Evolutionary conservation across 2,329 filamentous ascomycete genomes (phyloP).

Genomic region (Aspergillus melleus): DNA sequence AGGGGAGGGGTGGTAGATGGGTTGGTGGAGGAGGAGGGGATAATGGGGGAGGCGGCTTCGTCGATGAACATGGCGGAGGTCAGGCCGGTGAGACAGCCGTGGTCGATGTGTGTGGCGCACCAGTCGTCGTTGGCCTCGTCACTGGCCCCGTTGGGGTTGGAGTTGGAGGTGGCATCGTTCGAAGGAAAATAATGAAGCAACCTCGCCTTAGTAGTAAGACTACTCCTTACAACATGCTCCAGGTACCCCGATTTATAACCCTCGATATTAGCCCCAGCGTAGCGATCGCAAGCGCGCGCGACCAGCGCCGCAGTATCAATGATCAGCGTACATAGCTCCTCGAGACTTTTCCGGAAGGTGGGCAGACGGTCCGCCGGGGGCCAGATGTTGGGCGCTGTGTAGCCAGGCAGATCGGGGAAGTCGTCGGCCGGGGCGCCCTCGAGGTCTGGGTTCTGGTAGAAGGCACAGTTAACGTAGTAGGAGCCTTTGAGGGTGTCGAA

Average conservation of each 20-base stretch:
- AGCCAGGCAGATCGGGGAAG: conserved; percentile 70
- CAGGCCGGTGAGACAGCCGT: conserved; percentile 89
- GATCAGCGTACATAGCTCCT: conserved; percentile 76
- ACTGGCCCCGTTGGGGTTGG: conserved; percentile 2
- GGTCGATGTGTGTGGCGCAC: conserved; percentile 79
- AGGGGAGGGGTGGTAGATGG: conserved; percentile 43
- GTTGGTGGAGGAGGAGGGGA: conserved; percentile 30
- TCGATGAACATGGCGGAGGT: conserved; percentile 97
- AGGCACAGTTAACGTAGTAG: conserved; percentile 64
- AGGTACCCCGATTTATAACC: conserved; percentile 78
- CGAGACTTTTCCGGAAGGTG: conserved; percentile 71
- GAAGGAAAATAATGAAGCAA: conserved; percentile 87
- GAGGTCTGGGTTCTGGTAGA: conserved; percentile 45
- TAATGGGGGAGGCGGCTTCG: conserved; percentile 55
- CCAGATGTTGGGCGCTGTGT: conserved; percentile 90
- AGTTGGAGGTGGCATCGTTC: background rate
- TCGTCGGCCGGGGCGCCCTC: conserved; percentile 38
- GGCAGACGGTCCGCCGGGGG: conserved; percentile 68
- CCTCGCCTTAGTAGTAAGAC: conserved; percentile 85
- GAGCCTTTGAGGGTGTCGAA: conserved; percentile 65
- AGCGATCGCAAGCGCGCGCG: conserved; percentile 84
- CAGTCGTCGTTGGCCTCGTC: conserved; percentile 84
- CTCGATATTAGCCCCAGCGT: conserved; percentile 74
- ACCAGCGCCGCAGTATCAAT: conserved; percentile 89
- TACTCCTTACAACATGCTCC: conserved; percentile 81